Evolutionary conservation across 306 rosid species (phyloP), one percentile per base, ranked within the genome.

Genomic region (Lathyrus tuberosus): DNA sequence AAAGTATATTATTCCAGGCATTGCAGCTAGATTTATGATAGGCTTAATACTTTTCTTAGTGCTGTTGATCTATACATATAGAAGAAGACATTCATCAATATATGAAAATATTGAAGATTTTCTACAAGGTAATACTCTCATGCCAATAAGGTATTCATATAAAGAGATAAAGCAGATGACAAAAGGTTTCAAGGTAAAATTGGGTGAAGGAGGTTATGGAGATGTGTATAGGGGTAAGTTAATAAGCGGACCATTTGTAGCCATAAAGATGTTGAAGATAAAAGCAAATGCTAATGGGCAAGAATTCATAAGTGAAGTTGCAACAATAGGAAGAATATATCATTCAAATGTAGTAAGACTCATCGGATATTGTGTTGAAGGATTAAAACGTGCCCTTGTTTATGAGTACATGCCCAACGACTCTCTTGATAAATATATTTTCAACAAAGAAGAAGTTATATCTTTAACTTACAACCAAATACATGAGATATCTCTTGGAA

Each of bases 161-260:
- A 73, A 40, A 49, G 70, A 73, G 20, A 62, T 73, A 73, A 62
- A 73, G 33, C 24, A 49, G 0, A 73, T 73, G 77, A 73, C 70
- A 6, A 1, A 8, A 8, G n/a, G n/a, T 37, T 62, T 72, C 10
- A 62, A 37, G 31, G 70, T 48, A 7, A 72, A 62, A 61, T 2
- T 73, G 13, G 77, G 77, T 3, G 54, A 73, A 73, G 77, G 77
- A 15, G 77, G 77, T 2, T 73, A 48, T 37, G 77, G 77, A 10
- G 30, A 3, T 13, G 77, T 73, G 10, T 73, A 49, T 18, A 73
- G 18, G 12, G 77, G 77, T n/a, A 62, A 62, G 62, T 24, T 73
- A 63, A 22, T 38, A 9, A 73, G 76, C 44, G 76, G 76, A 0
- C 43, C 67, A 11, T 16, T 58, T 22, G 67, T 18, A 9, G 77